Conservation (phyloP, 768 basidiomycete genomes). For the Omphalotus guepiniiformis region DNA sequence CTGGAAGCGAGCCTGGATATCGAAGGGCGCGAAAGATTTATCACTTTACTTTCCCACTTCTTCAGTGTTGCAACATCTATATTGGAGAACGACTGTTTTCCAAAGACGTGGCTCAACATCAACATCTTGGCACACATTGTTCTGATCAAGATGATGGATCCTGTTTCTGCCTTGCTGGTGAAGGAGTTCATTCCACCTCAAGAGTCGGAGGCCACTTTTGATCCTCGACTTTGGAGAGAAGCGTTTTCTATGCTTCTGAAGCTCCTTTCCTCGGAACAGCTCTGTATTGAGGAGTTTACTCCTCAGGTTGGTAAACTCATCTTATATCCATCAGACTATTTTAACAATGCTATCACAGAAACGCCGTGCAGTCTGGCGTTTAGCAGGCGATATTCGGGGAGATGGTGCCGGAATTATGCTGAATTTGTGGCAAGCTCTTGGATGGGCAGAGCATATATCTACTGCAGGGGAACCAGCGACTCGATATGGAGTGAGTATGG, state of each 20-base stretch:
- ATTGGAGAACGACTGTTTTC: constrained; percentile 84
- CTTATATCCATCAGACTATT: constrained; percentile 1
- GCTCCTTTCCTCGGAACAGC: constrained; percentile 82
- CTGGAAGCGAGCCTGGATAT: constrained; percentile 81
- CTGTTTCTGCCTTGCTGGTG: constrained; percentile 72
- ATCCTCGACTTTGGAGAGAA: constrained; percentile 75
- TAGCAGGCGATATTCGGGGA: constrained; percentile 93
- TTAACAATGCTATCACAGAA: constrained; percentile 45
- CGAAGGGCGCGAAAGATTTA: constrained; percentile 80
- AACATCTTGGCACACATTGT: constrained; percentile 86
- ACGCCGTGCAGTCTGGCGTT: constrained; percentile 91
- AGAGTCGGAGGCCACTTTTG: constrained; percentile 61
- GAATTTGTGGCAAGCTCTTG: constrained; percentile 82
- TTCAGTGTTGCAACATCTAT: constrained; percentile 82
- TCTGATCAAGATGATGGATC: constrained; percentile 83
- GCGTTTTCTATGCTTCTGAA: constrained; percentile 79
- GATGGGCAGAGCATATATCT: constrained; percentile 62
- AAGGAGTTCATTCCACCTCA: constrained; percentile 75
- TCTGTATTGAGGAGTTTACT: constrained; percentile 92
- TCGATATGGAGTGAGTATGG: constrained; percentile 62
- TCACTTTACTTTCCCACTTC: constrained; percentile 64
- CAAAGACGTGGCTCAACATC: constrained; percentile 87
- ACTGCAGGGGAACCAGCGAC: constrained; percentile 49
- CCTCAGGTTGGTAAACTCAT: constrained; percentile 62
- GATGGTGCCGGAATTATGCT: constrained; percentile 81